A percentile compares a stretch with the other conserved stretches of the same genome.
Conservation (phyloP, 805 yeast genomes). For the Candida yuanshanica region DNA sequence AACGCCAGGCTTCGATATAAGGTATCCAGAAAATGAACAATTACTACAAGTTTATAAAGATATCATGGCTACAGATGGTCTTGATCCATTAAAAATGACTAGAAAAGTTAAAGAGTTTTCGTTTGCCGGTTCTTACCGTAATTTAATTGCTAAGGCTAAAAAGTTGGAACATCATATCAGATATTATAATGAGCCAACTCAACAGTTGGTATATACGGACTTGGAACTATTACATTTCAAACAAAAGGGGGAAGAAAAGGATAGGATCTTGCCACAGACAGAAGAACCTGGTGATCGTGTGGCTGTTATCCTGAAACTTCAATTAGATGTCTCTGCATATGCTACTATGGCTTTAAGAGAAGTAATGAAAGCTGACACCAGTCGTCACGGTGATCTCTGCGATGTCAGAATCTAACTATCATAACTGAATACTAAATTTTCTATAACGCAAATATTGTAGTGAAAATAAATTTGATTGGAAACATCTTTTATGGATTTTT, state of each 20-base stretch:
- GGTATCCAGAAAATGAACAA: constrained; percentile 67
- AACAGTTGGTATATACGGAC: constrained; percentile 78
- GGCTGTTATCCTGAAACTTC: constrained; percentile 73
- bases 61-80: constrained; percentile 72
- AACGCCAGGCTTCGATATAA: constrained; percentile 93
- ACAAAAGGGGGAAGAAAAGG: constrained; percentile 21
- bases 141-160: constrained; percentile 59
- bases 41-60: constrained; percentile 58
- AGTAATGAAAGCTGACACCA: constrained; percentile 72
- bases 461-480: neutral
- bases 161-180: constrained; percentile 57
- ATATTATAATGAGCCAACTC: constrained; percentile 56
- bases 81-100: constrained; percentile 82
- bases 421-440: too few relatives aligned
- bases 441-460: too few relatives aligned
- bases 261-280: constrained; percentile 23
- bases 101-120: constrained; percentile 86
- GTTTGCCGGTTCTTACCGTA: constrained; percentile 84
- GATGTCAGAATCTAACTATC: constrained; percentile 30
- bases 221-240: constrained; percentile 44
- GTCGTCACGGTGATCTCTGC: constrained; percentile 45
- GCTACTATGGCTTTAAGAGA: constrained; percentile 98
- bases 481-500: neutral
- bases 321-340: constrained; percentile 79
- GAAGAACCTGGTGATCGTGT: constrained; percentile 33